phyloP scores from a whole-genome alignment of 768 basidiomycete genomes.

The Chiua virens region DNA sequence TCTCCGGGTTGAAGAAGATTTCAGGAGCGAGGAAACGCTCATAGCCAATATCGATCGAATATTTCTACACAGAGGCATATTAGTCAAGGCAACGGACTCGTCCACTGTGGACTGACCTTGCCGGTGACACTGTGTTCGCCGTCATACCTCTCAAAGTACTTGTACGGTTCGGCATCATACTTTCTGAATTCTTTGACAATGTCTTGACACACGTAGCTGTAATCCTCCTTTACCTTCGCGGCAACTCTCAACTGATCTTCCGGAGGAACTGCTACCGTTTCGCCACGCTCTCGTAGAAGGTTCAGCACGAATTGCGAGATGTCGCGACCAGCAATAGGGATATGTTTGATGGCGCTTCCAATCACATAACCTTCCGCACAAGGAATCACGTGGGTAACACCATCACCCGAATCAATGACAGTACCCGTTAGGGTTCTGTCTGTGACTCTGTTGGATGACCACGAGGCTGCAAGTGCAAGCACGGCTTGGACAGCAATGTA shows the following conservation, averaged over 20 bases:
- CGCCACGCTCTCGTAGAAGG: slow-evolving; percentile 92
- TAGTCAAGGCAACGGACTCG: background rate
- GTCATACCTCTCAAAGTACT: slow-evolving; percentile 91
- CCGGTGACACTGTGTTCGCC: slow-evolving; percentile 93
- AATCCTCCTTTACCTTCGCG: slow-evolving; percentile 94
- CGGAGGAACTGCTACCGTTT: slow-evolving; percentile 85
- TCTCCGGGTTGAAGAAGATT: slow-evolving; percentile 99
- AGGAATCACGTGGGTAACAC: slow-evolving; percentile 98
- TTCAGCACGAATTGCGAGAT: slow-evolving; percentile 97
- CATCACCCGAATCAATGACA: slow-evolving; percentile 98
- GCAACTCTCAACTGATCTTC: slow-evolving; percentile 94
- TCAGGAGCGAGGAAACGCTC: slow-evolving; percentile 99
- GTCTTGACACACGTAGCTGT: slow-evolving; percentile 98
- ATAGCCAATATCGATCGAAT: slow-evolving; percentile 91
- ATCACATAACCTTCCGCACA: slow-evolving; percentile 98
- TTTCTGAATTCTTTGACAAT: slow-evolving; percentile 99
- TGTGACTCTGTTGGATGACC: slow-evolving; percentile 87
- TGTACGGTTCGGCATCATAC: slow-evolving; percentile 94
- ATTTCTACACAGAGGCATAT: slow-evolving; percentile 60
- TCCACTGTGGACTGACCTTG: slow-evolving; percentile 51
- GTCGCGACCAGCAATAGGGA: slow-evolving; percentile 97
- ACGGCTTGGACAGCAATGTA: slow-evolving; percentile 99
- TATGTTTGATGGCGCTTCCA: slow-evolving; percentile 97
- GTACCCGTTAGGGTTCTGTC: slow-evolving; percentile 95
- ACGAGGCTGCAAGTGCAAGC: slow-evolving; percentile 95